Evolutionary conservation across 306 rosid species (phyloP), one percentile per base, ranked within the genome.

Genomic region (Vigna nakashimae): DNA sequence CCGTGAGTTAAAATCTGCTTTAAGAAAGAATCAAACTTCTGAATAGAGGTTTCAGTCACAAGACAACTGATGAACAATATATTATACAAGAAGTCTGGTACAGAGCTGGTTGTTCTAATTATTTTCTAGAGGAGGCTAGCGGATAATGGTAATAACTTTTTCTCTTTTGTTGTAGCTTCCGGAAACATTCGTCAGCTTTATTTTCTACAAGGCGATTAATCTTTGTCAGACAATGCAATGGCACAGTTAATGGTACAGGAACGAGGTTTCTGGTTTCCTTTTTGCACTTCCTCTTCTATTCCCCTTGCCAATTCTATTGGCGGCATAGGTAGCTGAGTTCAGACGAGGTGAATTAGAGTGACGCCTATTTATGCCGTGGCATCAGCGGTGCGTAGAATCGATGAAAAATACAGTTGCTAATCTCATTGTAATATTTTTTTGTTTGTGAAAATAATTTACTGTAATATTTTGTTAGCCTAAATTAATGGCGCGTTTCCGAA

Each of bases 101-200:
- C 26, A 68, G 63, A 45, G 62, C 57, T 50, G 76, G 50, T 7
- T 49, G 50, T 49, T 45, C 26, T 20, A 72, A 11, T n/a, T 20
- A 17, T 59, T 34, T 10, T 60, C 69, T 34, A 12, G 15, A 32
- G 4, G 18, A 55, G n/a, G 62, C 4, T 70, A n/a, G 48, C 52
- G 9, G 26, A 62, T 52, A 2, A 45, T 52, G 28, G 79, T 65
- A 22, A 74, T 53, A 50, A 16, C n/a, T 32, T 62, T 17, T 77
- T 84, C 24, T 65, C 10, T 24, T n/a, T 84, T 73, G n/a, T 84
- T 73, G 70, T 95, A 94, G 98, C 96, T 59, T 92, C 98, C 0
- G 98, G 98, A 42, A 94, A 94, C 84, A 89, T 94, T 65, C 98
- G 98, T 45, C 98, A 94, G 85, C 98, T 94, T 79, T 94, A 94